These are phyloP conservation scores for Prunus kanzakura DNA, from an alignment of 306 rosid species.

Conservation along the genomic window DNA sequence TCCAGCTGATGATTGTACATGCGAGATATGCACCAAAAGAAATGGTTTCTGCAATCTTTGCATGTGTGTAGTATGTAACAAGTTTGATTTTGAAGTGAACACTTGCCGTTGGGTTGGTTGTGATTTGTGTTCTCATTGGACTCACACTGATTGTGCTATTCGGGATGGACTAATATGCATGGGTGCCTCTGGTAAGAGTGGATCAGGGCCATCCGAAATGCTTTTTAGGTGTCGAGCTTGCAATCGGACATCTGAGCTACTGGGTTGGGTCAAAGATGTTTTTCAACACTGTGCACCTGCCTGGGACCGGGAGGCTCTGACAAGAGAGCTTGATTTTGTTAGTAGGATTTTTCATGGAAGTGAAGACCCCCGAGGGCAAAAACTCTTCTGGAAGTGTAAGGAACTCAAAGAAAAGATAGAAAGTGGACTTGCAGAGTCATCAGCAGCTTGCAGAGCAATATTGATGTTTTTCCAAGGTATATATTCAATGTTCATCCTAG, in stretches of 20 bases:
- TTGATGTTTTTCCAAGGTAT: slow-evolving; percentile 87
- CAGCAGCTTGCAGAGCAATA: slow-evolving; percentile 71
- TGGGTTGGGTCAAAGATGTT: slow-evolving; percentile 98
- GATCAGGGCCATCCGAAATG: slow-evolving; percentile 83
- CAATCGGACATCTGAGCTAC: slow-evolving; percentile 87
- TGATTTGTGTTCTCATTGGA: slow-evolving; percentile 96
- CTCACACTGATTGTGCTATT: slow-evolving; percentile 98
- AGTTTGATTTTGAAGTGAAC: slow-evolving; percentile 97
- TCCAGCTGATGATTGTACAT: slow-evolving; percentile 93
- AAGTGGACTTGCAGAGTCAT: slow-evolving; percentile 57
- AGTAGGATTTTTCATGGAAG: slow-evolving; percentile 89
- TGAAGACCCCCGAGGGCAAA: slow-evolving; percentile 85
- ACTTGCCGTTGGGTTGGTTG: slow-evolving; percentile 99
- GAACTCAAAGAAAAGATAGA: slow-evolving; percentile 80
- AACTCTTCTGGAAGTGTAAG: slow-evolving; percentile 73
- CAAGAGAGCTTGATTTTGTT: slow-evolving; percentile 90
- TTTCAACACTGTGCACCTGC: slow-evolving; percentile 93
- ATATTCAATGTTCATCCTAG: neutral
- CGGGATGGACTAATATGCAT: slow-evolving; percentile 77
- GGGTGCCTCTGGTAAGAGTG: slow-evolving; percentile 75
- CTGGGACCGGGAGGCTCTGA: slow-evolving; percentile 85
- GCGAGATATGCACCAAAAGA: slow-evolving; percentile 73
- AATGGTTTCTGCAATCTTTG: slow-evolving; percentile 99
- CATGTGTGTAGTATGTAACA: slow-evolving; percentile 96
- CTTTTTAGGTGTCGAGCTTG: slow-evolving; percentile 95